phyloP scores from a whole-genome alignment of 192 early-diverging fungal species.

The Neocallimastix lanati region DNA sequence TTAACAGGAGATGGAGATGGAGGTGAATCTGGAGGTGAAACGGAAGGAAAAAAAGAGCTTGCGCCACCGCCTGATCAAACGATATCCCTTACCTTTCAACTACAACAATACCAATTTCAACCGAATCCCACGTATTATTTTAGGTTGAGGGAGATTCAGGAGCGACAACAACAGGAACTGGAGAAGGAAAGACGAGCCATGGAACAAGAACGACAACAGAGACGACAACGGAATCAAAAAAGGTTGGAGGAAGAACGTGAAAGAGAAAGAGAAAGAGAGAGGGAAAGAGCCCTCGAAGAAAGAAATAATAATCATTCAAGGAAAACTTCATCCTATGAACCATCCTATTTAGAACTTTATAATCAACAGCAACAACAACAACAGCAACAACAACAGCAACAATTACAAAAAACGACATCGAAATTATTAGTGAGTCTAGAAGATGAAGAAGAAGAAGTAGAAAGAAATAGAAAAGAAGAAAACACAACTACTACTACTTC shows the following conservation, averaged over 20 bases:
- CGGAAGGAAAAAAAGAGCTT: too few species aligned
- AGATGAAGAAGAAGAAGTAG: background rate
- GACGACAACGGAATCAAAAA: too few species aligned
- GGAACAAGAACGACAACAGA: too few species aligned
- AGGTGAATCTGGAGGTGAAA: too few species aligned
- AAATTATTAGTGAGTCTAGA: background rate
- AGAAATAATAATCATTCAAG: background rate
- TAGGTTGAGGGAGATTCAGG: background rate
- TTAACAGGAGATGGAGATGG: too few species aligned
- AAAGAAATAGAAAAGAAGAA: background rate
- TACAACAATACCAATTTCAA: background rate
- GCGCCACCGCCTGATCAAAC: background rate
- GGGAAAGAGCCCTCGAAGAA: background rate
- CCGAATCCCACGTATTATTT: background rate
- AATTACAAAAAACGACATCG: background rate
- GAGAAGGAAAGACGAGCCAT: background rate
- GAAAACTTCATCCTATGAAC: background rate
- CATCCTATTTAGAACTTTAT: background rate
- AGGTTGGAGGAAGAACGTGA: background rate
- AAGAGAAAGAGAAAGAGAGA: background rate
- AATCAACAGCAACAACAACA: background rate
- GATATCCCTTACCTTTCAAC: background rate
- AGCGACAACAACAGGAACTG: background rate
- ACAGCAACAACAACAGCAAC: too few species aligned
- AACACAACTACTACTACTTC: too few species aligned